phyloP scores from a whole-genome alignment of 495 filamentous ascomycete species.

The Letharia lupina region DNA sequence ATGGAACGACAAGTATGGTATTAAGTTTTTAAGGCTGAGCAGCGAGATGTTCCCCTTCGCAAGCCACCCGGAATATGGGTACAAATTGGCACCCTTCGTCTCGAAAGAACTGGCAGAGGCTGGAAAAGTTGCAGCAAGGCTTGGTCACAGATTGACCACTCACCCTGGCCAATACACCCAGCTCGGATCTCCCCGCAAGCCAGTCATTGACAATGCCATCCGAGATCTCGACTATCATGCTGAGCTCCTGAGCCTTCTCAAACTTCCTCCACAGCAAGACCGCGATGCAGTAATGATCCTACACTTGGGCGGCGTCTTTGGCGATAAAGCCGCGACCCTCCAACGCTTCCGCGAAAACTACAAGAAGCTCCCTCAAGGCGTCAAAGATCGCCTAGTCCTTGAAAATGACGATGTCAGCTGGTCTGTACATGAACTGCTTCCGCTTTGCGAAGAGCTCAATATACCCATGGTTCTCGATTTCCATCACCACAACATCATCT shows the following conservation, averaged over 20 bases:
- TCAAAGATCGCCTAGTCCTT: constrained; percentile 77
- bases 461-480: constrained; percentile 91
- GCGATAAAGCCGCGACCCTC: constrained; percentile 76
- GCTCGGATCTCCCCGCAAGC: constrained; percentile 65
- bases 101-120: constrained; percentile 66
- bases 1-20: constrained; percentile 91
- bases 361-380: constrained; percentile 47
- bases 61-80: constrained; percentile 78
- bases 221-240: constrained; percentile 87
- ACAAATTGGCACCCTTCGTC: constrained; percentile 80
- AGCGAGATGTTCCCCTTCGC: constrained; percentile 98
- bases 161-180: constrained; percentile 95
- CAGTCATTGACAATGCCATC: constrained; percentile 66
- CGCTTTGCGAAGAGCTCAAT: constrained; percentile 84
- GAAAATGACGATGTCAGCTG: constrained; percentile 93
- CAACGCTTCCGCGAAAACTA: constrained; percentile 80
- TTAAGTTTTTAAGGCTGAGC: constrained; percentile 86
- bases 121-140: constrained; percentile 66
- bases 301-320: constrained; percentile 89
- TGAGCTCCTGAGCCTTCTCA: constrained; percentile 72
- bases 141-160: constrained; percentile 79
- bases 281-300: constrained; percentile 90
- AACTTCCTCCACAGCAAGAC: constrained; percentile 68
- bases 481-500: constrained; percentile 93
- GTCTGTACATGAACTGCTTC: constrained; percentile 84